phyloP scores from a whole-genome alignment of 352 stramenopile species.

The Phytophthora palmivora region DNA sequence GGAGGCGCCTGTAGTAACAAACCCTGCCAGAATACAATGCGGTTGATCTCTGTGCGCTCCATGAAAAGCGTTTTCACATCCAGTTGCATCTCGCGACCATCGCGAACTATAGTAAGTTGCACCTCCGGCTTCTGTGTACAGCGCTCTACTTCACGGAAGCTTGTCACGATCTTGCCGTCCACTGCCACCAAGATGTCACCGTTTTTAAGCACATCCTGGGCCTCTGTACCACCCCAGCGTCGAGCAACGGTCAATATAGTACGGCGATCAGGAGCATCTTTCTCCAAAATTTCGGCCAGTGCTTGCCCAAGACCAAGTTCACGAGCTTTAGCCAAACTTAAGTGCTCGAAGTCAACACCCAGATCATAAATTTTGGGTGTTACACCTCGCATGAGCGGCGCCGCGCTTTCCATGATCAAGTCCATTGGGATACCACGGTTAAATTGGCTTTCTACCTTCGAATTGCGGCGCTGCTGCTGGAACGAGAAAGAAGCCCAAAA shows the following conservation, averaged over 20 bases:
- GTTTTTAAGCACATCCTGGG: constrained; percentile 72
- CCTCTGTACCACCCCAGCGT: constrained; percentile 79
- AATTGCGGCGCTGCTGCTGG: constrained; percentile 74
- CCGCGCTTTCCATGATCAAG: constrained; percentile 89
- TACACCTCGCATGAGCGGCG: constrained; percentile 70
- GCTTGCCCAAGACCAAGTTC: constrained; percentile 87
- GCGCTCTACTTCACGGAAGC: constrained; percentile 88
- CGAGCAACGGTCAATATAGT: constrained; percentile 85
- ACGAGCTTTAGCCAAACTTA: constrained; percentile 89
- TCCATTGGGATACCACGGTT: constrained; percentile 89
- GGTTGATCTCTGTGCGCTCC: constrained; percentile 89
- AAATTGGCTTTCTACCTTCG: constrained; percentile 88
- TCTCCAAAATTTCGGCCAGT: constrained; percentile 79
- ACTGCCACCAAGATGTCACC: constrained; percentile 90
- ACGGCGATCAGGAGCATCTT: constrained; percentile 66
- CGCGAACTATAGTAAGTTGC: constrained; percentile 86
- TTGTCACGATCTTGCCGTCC: constrained; percentile 84
- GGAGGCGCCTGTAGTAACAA: constrained; percentile 90
- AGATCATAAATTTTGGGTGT: constrained; percentile 83
- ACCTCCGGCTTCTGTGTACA: constrained; percentile 81
- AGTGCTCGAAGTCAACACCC: constrained; percentile 88
- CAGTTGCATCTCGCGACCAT: constrained; percentile 73
- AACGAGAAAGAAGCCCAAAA: constrained; percentile 92
- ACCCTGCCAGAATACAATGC: constrained; percentile 93
- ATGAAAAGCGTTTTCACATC: constrained; percentile 83